Evolutionary conservation across 2,329 filamentous ascomycete genomes (phyloP).

Genomic region (Nemania diffusa): DNA sequence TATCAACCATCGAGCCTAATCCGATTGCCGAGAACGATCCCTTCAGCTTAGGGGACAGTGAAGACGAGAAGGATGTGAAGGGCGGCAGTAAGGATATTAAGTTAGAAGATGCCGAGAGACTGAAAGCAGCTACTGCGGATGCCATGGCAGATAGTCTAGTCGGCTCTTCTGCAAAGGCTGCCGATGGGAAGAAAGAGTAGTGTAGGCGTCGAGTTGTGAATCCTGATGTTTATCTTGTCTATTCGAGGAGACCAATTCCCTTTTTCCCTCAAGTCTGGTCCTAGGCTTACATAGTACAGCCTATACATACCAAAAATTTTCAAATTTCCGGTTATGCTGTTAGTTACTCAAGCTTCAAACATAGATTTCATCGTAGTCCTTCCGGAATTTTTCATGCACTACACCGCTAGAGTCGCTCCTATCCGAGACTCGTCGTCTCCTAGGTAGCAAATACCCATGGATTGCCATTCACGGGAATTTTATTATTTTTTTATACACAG

Average conservation of each 20-base stretch:
- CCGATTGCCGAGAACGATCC: slow-evolving; percentile 93
- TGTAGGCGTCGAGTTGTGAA: slow-evolving; percentile 3
- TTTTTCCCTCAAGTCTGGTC: background rate
- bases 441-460: background rate
- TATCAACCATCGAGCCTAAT: slow-evolving; percentile 84
- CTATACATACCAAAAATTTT: background rate
- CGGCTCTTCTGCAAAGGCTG: slow-evolving; percentile 50
- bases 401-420: background rate
- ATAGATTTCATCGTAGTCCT: background rate
- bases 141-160: slow-evolving; percentile 68
- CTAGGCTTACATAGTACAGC: background rate
- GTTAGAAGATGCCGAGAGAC: slow-evolving; percentile 66
- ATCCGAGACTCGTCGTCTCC: background rate
- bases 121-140: slow-evolving; percentile 73
- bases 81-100: slow-evolving; percentile 65
- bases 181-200: slow-evolving; percentile 42
- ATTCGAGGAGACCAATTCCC: slow-evolving; percentile 1
- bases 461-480: background rate
- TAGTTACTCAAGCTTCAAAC: background rate
- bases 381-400: background rate
- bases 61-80: slow-evolving; percentile 87
- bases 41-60: slow-evolving; percentile 94
- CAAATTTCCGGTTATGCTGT: background rate
- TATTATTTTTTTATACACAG: background rate
- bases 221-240: slow-evolving; percentile 18